A percentile compares a stretch with the other conserved stretches of the same genome.
Evolutionary conservation across 1,139 yeast species (phyloP).

Genomic region (Arxiozyma heterogenica): DNA sequence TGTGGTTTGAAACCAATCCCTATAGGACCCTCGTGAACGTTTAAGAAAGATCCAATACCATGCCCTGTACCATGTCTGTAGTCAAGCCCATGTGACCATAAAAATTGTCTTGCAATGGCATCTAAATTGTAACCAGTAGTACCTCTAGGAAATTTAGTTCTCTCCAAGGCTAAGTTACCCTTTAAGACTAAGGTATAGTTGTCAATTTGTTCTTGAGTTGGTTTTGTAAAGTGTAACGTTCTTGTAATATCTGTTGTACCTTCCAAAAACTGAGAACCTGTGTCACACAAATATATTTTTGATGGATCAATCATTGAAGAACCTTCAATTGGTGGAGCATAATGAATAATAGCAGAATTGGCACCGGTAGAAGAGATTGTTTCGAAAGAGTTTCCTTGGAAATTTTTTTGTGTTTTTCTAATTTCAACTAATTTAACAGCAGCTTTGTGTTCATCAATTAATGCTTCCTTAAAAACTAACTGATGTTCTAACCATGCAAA

Average conservation of each 20-base stretch:
- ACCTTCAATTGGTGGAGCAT: slow-evolving; percentile 57
- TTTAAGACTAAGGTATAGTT: slow-evolving; percentile 86
- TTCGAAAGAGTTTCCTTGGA: slow-evolving; percentile 78
- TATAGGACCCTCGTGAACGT: slow-evolving; percentile 95
- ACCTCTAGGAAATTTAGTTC: slow-evolving; percentile 74
- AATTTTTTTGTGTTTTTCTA: slow-evolving; percentile 52
- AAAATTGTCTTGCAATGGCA: slow-evolving; percentile 75
- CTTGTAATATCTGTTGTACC: slow-evolving; percentile 97
- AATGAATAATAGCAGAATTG: slow-evolving; percentile 89
- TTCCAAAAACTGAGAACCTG: slow-evolving; percentile 88
- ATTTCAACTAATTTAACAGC: slow-evolving; percentile 58
- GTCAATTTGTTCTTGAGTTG: slow-evolving; percentile 55
- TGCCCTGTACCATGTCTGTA: slow-evolving; percentile 97
- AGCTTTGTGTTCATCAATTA: slow-evolving; percentile 72
- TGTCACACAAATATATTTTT: slow-evolving; percentile 77
- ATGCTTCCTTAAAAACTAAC: slow-evolving; percentile 43
- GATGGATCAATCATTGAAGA: slow-evolving; percentile 64
- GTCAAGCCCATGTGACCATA: slow-evolving; percentile 84
- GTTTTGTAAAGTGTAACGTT: slow-evolving; percentile 72
- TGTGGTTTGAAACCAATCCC: slow-evolving; percentile 67
- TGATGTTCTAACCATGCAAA: slow-evolving; percentile 81
- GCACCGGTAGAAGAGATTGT: slow-evolving; percentile 91
- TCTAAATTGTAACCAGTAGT: slow-evolving; percentile 81
- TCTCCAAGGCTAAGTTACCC: slow-evolving; percentile 79
- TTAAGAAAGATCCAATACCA: slow-evolving; percentile 87